These are phyloP conservation scores for Panellus pusillus DNA, from an alignment of 768 basidiomycete species.

Conservation along the genomic window DNA sequence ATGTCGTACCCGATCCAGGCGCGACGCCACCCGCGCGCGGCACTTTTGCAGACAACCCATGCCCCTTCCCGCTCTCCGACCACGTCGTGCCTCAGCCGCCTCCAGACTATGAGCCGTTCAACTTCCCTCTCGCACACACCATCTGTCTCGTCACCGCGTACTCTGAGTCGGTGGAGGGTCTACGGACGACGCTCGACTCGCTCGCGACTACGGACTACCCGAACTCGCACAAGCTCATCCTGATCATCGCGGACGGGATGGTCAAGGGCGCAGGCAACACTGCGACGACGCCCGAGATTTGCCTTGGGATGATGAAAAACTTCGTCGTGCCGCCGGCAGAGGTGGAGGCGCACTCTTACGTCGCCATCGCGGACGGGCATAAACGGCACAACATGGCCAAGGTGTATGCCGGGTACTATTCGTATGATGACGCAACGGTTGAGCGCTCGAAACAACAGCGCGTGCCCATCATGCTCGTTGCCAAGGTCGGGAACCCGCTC, in stretches of 20 bases:
- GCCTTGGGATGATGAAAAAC: conserved; percentile 96
- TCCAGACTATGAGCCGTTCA: conserved; percentile 90
- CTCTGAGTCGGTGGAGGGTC: conserved; percentile 94
- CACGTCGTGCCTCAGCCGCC: conserved; percentile 94
- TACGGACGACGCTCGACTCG: conserved; percentile 97
- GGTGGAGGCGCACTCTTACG: conserved; percentile 93
- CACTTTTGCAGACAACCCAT: conserved; percentile 63
- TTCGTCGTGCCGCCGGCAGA: conserved; percentile 77
- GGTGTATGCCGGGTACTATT: conserved; percentile 96
- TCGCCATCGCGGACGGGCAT: conserved; percentile 99
- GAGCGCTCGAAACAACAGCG: conserved; percentile 95
- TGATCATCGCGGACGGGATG: conserved; percentile 98
- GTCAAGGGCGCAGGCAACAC: conserved; percentile 93
- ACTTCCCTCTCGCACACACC: conserved; percentile 90
- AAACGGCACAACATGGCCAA: conserved; percentile 99
- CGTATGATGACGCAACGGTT: conserved; percentile 87
- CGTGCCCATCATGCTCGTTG: conserved; percentile 93
- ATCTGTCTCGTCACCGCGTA: conserved; percentile 98
- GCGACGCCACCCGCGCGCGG: conserved; percentile 31
- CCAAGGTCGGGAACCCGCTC: conserved; percentile 91
- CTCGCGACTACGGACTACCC: conserved; percentile 98
- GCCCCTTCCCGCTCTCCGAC: conserved; percentile 84
- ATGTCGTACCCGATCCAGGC: conserved; percentile 60
- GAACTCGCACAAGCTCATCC: conserved; percentile 92
- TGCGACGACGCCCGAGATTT: conserved; percentile 91